Conservation (phyloP, 148 eudicot species). For the Arbutus unedo region DNA sequence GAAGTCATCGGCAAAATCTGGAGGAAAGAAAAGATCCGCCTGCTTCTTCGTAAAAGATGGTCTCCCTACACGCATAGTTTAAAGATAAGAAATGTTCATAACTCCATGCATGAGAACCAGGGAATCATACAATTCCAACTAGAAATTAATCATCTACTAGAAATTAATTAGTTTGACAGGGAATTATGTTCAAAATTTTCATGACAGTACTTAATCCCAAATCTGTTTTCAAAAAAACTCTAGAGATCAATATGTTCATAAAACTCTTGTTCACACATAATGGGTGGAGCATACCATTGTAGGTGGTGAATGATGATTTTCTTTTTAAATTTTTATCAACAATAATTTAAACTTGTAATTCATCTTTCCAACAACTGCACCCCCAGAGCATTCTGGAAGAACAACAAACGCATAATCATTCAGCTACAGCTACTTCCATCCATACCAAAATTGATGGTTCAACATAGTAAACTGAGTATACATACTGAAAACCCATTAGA, state of each 20-base stretch:
- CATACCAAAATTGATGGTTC: conserved; percentile 1
- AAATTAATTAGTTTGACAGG: not conserved
- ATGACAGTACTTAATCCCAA: not conserved
- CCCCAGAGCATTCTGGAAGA: not conserved
- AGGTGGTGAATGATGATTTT: not conserved
- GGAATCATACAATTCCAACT: conserved; percentile 1
- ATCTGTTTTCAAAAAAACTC: not conserved
- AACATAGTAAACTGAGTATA: not conserved
- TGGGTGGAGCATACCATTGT: not conserved
- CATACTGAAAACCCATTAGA: not conserved
- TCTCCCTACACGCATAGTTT: conserved; percentile 48
- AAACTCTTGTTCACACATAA: not conserved
- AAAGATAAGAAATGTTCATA: not conserved
- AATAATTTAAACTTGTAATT: not conserved
- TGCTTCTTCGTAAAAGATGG: conserved; percentile 87
- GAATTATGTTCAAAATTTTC: not conserved
- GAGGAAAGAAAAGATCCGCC: conserved; percentile 97
- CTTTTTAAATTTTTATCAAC: not conserved
- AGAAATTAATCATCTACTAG: not conserved
- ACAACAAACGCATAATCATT: not conserved
- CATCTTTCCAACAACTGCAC: not conserved
- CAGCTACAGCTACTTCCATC: not conserved
- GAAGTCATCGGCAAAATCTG: conserved; percentile 95
- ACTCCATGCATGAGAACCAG: conserved; percentile 11
- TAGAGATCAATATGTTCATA: not conserved